Evolutionary conservation across 1,284 basidiomycete genomes (phyloP).

Genomic region (Tylopilus sp.): DNA sequence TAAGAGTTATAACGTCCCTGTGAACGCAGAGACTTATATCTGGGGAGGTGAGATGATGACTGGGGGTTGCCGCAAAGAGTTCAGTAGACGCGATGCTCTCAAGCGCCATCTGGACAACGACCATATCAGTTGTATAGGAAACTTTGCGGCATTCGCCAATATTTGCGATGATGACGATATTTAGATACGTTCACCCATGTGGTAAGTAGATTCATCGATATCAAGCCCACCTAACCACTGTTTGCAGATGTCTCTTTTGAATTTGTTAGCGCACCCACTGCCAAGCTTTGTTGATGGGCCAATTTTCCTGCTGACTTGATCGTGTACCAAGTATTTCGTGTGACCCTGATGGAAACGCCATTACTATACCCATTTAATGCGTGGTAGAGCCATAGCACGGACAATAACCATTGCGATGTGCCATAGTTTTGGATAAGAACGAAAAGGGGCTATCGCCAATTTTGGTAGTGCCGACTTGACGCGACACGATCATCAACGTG

Average conservation of each 20-base stretch:
- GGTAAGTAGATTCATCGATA: conserved; percentile 9
- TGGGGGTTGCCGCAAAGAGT: conserved; percentile 49
- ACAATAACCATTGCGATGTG: conserved; percentile 7
- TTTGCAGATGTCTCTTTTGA: conserved; percentile 1
- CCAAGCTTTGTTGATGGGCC: conserved; percentile 1
- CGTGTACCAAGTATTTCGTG: conserved; percentile 13
- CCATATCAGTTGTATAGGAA: conserved; percentile 40
- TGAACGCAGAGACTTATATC: conserved; percentile 32
- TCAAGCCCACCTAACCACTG: conserved; percentile 1
- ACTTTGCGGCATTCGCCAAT: conserved; percentile 29
- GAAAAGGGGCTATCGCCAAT: not conserved
- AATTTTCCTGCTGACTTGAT: conserved; percentile 8
- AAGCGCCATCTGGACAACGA: conserved; percentile 50
- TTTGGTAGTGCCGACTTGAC: conserved; percentile 17
- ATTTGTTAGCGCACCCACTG: not conserved
- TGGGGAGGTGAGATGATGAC: conserved; percentile 36
- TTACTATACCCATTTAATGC: conserved; percentile 16
- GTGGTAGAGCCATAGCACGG: conserved; percentile 11
- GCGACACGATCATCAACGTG: conserved; percentile 22
- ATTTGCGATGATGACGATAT: conserved; percentile 28
- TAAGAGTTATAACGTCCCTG: conserved; percentile 26
- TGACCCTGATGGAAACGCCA: not conserved
- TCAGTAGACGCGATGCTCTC: conserved; percentile 55
- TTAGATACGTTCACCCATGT: conserved; percentile 8
- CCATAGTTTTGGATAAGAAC: not conserved